Evolutionary conservation across 306 rosid species (phyloP).

Genomic region (Geum urbanum): DNA sequence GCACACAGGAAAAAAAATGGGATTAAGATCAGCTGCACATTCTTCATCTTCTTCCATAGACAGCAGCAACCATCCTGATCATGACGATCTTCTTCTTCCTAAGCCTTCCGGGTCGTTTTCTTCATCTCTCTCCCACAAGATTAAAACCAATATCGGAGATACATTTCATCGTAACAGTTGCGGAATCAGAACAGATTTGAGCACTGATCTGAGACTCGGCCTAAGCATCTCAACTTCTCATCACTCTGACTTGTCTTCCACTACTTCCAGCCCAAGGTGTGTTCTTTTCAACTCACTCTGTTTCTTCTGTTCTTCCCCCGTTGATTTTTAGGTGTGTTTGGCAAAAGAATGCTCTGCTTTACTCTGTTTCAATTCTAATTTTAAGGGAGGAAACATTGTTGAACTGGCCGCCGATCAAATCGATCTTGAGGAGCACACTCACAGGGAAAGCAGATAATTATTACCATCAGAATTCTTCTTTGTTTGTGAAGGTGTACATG

Average conservation of each 20-base stretch:
- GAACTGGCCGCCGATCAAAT: conserved; percentile 22
- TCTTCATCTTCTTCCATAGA: conserved; percentile 24
- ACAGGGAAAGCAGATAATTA: conserved; percentile 8
- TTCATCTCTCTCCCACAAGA: conserved; percentile 10
- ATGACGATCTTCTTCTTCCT: not conserved
- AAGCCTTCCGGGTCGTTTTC: conserved; percentile 11
- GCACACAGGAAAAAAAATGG: conserved; percentile 1
- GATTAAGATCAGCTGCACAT: conserved; percentile 5
- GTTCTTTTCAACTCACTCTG: not conserved
- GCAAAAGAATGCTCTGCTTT: not conserved
- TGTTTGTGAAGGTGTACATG: conserved; percentile 23
- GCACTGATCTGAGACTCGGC: conserved; percentile 27
- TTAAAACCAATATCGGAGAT: too few species aligned
- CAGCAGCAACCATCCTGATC: conserved; percentile 24
- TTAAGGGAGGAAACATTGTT: conserved; percentile 17
- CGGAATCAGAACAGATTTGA: conserved; percentile 11
- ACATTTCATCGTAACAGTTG: not conserved
- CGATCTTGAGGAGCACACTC: conserved; percentile 15
- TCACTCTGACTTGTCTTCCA: conserved; percentile 19
- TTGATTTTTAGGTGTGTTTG: not conserved
- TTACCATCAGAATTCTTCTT: conserved; percentile 1
- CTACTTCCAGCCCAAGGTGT: conserved; percentile 23
- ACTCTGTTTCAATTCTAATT: not conserved
- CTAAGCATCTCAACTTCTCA: conserved; percentile 13
- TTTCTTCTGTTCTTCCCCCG: too few species aligned